phyloP scores from a whole-genome alignment of 768 basidiomycete genomes.

The Butyriboletus loyo region DNA sequence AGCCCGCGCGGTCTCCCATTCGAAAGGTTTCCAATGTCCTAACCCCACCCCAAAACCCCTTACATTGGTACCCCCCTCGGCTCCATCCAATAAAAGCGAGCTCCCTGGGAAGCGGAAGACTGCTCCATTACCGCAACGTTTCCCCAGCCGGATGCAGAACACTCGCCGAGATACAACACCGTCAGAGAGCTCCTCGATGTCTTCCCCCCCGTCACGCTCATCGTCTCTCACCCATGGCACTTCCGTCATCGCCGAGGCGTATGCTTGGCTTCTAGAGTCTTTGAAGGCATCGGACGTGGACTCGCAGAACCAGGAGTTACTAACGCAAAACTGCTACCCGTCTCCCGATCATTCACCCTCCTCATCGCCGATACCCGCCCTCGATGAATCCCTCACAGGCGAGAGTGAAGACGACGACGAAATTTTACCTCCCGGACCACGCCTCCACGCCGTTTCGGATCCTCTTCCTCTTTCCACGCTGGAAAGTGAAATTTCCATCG shows the following conservation, averaged over 20 bases:
- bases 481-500: constrained; percentile 21
- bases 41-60: background rate
- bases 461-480: constrained; percentile 21
- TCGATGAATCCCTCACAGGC: constrained; percentile 5
- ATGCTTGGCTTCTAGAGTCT: constrained; percentile 36
- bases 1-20: background rate
- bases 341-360: constrained; percentile 2
- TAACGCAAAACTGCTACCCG: background rate
- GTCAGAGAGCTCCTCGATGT: constrained; percentile 7
- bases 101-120: background rate
- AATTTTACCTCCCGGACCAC: constrained; percentile 15
- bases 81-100: background rate
- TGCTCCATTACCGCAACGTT: constrained; percentile 5
- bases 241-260: constrained; percentile 21
- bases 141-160: background rate
- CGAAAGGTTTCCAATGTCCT: constrained; percentile 1
- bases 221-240: no score
- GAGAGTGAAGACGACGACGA: constrained; percentile 15
- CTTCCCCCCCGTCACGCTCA: constrained; percentile 1
- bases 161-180: background rate
- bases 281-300: background rate
- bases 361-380: constrained; percentile 1
- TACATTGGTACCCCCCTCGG: constrained; percentile 8
- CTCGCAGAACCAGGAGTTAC: background rate
- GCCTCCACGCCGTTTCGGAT: constrained; percentile 29